phyloP scores from a whole-genome alignment of 352 stramenopile species.

The Phytophthora syringae region DNA sequence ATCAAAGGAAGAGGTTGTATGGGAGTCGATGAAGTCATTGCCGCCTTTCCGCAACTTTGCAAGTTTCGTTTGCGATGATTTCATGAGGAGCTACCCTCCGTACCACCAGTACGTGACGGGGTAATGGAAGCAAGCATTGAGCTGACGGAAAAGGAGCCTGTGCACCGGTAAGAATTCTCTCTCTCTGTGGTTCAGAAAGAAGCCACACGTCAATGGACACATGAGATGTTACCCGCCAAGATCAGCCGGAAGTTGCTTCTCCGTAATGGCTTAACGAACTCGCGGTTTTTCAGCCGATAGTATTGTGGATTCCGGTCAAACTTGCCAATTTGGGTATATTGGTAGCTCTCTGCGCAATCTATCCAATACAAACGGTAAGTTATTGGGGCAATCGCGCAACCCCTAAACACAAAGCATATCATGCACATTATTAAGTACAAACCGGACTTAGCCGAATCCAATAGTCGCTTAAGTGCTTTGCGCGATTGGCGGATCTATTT shows the following conservation, averaged over 20 bases:
- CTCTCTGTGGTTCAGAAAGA: neutral
- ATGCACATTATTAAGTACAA: too few species aligned
- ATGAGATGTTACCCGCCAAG: neutral
- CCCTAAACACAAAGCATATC: too few species aligned
- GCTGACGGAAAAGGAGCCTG: neutral
- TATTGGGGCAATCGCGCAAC: too few species aligned
- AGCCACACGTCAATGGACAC: neutral
- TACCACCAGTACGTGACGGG: neutral
- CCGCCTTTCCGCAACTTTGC: neutral
- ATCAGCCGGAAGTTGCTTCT: slow-evolving; percentile 2
- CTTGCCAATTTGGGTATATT: too few species aligned
- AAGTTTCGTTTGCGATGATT: neutral
- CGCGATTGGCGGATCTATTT: too few species aligned
- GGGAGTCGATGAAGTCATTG: neutral
- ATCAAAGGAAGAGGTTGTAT: neutral
- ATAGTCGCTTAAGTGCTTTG: too few species aligned
- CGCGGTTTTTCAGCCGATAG: slow-evolving; percentile 6
- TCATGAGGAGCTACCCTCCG: neutral
- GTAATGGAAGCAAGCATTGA: neutral
- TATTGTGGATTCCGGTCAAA: too few species aligned
- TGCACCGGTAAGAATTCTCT: neutral
- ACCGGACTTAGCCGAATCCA: too few species aligned
- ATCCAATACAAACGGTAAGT: too few species aligned
- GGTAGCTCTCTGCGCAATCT: too few species aligned
- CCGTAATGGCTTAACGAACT: slow-evolving; percentile 14